Base-by-base conservation (phyloP, 2,329 filamentous ascomycete species). In the Nannizzia gypsea region DNA sequence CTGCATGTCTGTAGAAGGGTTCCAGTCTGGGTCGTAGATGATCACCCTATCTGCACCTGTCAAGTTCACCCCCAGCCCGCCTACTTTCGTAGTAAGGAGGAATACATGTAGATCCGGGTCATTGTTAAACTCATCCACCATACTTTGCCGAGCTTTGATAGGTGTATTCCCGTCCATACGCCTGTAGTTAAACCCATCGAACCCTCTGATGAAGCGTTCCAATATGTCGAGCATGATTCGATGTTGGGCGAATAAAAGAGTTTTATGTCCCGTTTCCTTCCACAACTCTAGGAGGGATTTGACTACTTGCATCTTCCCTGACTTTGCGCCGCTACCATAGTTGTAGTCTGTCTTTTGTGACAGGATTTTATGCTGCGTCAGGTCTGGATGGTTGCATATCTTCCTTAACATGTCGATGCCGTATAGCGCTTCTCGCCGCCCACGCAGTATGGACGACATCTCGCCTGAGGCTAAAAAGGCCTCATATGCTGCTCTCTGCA, bases 21-120 rank as follows among this genome's bases (percentile, higher is more conserved):
- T 97, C 93, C 93, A 99, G 70, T 99, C 93, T 0, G 93, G 95
- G 68, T 99, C 95, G 69, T 93, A 99, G 59, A 99, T 97, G 69
- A 99, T 96, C 64, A 99, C 92, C 36, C 93, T 85, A 70, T 96
- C 89, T 3, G 93, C 93, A 6, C 93, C 93, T 0, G 93, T 99
- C 22, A 99, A 77, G 66, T 99, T 99, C 54, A 96, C 87, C 4
- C 93, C 93, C 13, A 99, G 78, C 0, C 93, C 93, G 52, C 93
- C 93, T 17, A 96, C 95, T 70, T 95, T 95, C 0, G 95, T 99
- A 0, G 93, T 97, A 59, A 99, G 81, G 1, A 99, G 78, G 68
- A 99, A 99, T 0, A 99, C 84, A 67, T 96, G 85, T 4, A 96
- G 77, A 42, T 86, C 76, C 0, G 87, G 84, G 56, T 89, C 82